Evolutionary conservation across 805 yeast genomes (phyloP).

Genomic region (Cyberlindnera veronae): DNA sequence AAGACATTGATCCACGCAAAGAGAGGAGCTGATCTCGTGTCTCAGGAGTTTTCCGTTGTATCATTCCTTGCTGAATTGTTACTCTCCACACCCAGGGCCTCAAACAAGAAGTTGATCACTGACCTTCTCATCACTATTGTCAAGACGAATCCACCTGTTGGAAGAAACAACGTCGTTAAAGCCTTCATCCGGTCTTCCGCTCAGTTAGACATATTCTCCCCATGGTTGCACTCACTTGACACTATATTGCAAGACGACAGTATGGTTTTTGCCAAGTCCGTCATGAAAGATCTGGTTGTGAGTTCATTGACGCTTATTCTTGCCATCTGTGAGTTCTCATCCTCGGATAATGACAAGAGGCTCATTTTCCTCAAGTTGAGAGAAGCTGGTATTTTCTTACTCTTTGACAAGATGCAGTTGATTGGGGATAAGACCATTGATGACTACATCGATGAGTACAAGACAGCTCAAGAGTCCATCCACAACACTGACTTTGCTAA

Average conservation of each 20-base stretch:
- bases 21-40: conserved; percentile 25
- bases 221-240: conserved; percentile 20
- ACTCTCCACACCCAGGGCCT: conserved; percentile 46
- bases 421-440: conserved; percentile 38
- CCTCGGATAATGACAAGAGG: conserved; percentile 26
- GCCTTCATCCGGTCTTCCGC: conserved; percentile 21
- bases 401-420: conserved; percentile 34
- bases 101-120: conserved; percentile 51
- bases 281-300: conserved; percentile 19
- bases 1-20: conserved; percentile 42
- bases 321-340: conserved; percentile 24
- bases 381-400: conserved; percentile 35
- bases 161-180: conserved; percentile 29
- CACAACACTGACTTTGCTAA: conserved; percentile 16
- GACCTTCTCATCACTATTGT: conserved; percentile 41
- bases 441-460: conserved; percentile 23
- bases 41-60: conserved; percentile 23
- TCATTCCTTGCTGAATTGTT: conserved; percentile 41
- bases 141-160: conserved; percentile 28
- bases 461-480: conserved; percentile 13
- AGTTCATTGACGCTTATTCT: conserved; percentile 22
- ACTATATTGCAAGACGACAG: conserved; percentile 16
- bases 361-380: conserved; percentile 30
- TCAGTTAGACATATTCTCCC: conserved; percentile 17
- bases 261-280: conserved; percentile 18